Evolutionary conservation across 441 rosid species (phyloP), one percentile per base, ranked within the genome.

Genomic region (Biscutella laevigata): DNA sequence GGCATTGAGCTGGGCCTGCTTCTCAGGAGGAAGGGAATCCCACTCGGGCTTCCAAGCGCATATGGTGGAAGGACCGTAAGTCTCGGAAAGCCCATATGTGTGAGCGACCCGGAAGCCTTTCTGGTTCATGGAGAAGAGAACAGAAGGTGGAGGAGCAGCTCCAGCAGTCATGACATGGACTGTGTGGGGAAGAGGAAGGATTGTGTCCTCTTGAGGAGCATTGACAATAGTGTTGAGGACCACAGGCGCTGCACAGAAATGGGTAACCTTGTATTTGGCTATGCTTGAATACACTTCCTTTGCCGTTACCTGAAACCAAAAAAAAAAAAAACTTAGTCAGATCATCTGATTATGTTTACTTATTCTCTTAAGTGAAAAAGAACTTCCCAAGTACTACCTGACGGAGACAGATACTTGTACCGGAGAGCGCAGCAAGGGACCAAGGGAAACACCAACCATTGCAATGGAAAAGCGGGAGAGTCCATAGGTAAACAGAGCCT

Each of bases 1-100:
- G 2, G 96, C 83, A 49, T 85, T 92, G 33, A 92, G 80, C 37
- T 87, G 86, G 10, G 95, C 95, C 66, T 82, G 95, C 29, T 51
- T 45, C 55, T 77, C 77, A n/a, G 76, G 79, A 43, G 95, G 82
- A 47, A 79, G 62, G 1, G 83, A 78, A 28, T 92, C 86, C 98
- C 97, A 86, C 67, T 81, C 90, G 0, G 95, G 95, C 57, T 88
- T 86, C 98, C 95, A 82, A 1, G 88, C 86, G 37, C 95, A 86
- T 20, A 88, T 68, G 0, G 94, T 84, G 30, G 88, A 78, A 21
- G 98, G 94, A 10, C 97, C 98, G 19, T 75, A 81, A 36, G 89
- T 88, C 77, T 92, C 95, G 4, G 98, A 82, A 53, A 86, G 94
- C 24, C 99, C 97, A 34, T 86, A 88, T 3, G 88, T 74, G 77